Evolutionary conservation across 2,329 filamentous ascomycete genomes (phyloP), one percentile per base, ranked within the genome.

Genomic region (Corinectria fuckeliana): DNA sequence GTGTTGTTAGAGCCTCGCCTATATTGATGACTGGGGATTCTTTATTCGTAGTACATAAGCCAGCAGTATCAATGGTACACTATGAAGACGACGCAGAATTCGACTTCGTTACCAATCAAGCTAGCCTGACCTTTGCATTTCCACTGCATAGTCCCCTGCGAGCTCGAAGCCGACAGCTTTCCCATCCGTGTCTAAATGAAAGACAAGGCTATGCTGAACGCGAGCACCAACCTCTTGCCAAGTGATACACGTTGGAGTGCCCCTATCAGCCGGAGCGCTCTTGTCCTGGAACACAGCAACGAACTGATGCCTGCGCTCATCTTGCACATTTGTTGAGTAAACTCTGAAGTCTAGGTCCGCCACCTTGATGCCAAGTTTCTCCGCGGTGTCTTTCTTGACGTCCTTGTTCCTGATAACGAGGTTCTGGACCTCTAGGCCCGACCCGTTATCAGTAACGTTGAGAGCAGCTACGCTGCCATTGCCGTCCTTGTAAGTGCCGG

Each of bases 161-260:
- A 68, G 38, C 3, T 67, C 57, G n/a, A 69, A n/a, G 0, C 56
- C 58, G 9, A 18, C 2, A 0, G 39, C 32, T 1, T 51, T 59
- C 0, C 66, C 56, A 8, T 48, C 11, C 11, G 23, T 26, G 2
- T 49, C 41, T 1, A 58, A 3, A 0, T 3, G 32, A 20, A 69
- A 68, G 3, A 59, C 20, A 2, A 69, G 2, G 11, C 16, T 57
- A 0, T 57, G 21, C 13, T 69, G 63, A 2, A 39, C 18, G 0
- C 45, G 59, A 14, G 51, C 20, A n/a, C 61, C 66, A 13, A 66
- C 42, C 25, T 66, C 64, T 18, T 69, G 68, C 67, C 72, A 76
- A 0, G 70, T 75, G 20, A 74, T 71, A 21, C 74, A 76, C 1
- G 74, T 75, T 2, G 74, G 74, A 3, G 74, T 76, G 1, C 71